Conservation (phyloP, 768 basidiomycete genomes). For the Favolaschia claudopus region DNA sequence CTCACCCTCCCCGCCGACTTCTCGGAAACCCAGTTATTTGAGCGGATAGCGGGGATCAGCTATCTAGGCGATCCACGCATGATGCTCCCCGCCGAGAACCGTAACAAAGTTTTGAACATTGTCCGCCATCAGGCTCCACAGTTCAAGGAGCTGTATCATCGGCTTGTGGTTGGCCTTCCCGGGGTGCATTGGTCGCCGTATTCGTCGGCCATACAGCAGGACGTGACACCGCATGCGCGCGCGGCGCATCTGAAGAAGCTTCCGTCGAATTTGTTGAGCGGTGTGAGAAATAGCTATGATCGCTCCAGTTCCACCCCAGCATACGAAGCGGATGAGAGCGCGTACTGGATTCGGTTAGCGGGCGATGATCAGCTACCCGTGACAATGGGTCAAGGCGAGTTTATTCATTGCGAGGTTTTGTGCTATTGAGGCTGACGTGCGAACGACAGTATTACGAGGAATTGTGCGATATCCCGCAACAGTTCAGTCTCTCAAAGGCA, state of each 20-base stretch:
- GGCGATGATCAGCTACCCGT: slow-evolving; percentile 63
- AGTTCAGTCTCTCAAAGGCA: slow-evolving; percentile 84
- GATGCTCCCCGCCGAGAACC: slow-evolving; percentile 93
- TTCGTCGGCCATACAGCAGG: slow-evolving; percentile 71
- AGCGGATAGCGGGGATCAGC: slow-evolving; percentile 83
- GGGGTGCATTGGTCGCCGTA: slow-evolving; percentile 77
- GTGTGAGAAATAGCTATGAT: slow-evolving; percentile 61
- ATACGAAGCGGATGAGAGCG: slow-evolving; percentile 71
- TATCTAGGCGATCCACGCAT: slow-evolving; percentile 94
- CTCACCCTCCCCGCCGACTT: slow-evolving; percentile 87
- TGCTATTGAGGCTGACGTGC: neutral
- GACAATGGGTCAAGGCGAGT: slow-evolving; percentile 63
- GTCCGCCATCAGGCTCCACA: slow-evolving; percentile 82
- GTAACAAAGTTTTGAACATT: slow-evolving; percentile 93
- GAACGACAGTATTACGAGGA: slow-evolving; percentile 65
- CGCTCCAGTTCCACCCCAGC: slow-evolving; percentile 41
- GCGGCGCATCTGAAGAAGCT: slow-evolving; percentile 81
- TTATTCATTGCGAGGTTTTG: neutral
- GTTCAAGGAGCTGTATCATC: slow-evolving; percentile 88
- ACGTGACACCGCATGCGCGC: slow-evolving; percentile 69
- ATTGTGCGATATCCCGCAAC: slow-evolving; percentile 88
- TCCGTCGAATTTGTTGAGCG: slow-evolving; percentile 68
- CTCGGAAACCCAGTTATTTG: slow-evolving; percentile 82
- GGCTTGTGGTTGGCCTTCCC: slow-evolving; percentile 77
- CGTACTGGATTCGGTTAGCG: slow-evolving; percentile 78